These are phyloP conservation scores for Pichia eremophila DNA, from an alignment of 805 yeast genomes.

Conservation along the genomic window DNA sequence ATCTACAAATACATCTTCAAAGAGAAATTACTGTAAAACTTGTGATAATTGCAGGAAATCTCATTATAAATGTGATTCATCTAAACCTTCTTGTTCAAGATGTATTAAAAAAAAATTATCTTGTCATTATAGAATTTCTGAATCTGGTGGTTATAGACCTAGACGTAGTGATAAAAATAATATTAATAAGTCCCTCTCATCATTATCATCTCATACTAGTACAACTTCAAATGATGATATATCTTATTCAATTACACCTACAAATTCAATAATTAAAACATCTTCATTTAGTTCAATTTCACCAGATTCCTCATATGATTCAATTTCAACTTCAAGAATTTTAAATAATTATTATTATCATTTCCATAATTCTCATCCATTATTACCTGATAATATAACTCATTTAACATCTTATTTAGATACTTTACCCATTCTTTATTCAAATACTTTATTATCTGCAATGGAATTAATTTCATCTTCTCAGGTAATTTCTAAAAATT, in stretches of 20 bases:
- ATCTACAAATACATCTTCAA: no score
- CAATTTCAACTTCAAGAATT: not conserved
- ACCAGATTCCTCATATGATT: not conserved
- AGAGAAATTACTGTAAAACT: not conserved
- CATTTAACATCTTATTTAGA: not conserved
- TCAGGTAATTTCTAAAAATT: not conserved
- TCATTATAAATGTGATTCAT: not conserved
- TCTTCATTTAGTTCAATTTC: no score
- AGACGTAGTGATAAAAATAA: not conserved
- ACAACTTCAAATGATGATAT: no score
- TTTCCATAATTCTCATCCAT: not conserved
- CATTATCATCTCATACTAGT: not conserved
- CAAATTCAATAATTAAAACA: no score
- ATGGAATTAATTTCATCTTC: not conserved
- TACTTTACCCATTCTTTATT: not conserved
- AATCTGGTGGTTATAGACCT: not conserved
- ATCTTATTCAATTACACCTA: not conserved
- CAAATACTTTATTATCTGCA: not conserved
- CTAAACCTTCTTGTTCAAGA: not conserved
- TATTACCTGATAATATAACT: not conserved
- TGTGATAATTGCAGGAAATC: not conserved
- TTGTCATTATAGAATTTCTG: not conserved
- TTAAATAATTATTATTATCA: not conserved
- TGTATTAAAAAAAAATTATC: not conserved
- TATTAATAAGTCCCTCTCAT: not conserved